These are phyloP conservation scores for Diaporthe destruens DNA, from an alignment of 2,329 filamentous ascomycete species.

Conservation along the genomic window DNA sequence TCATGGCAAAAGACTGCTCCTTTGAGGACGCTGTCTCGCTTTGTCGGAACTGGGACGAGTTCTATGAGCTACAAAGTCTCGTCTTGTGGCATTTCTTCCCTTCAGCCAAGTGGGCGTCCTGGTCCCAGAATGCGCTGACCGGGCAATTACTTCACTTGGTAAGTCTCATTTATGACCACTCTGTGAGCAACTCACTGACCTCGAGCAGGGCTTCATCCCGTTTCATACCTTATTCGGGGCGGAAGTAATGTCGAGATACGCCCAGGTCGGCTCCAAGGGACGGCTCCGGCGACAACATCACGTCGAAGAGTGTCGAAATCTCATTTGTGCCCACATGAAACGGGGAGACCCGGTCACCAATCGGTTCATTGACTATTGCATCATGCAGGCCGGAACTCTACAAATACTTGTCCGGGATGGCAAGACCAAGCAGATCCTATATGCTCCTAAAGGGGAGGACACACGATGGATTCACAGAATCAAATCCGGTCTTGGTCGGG, in stretches of 20 bases:
- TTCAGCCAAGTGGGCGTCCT: constrained; percentile 58
- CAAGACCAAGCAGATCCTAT: constrained; percentile 48
- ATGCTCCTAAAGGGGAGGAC: constrained; percentile 44
- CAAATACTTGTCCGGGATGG: constrained; percentile 49
- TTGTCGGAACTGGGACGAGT: constrained; percentile 64
- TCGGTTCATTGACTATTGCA: constrained; percentile 50
- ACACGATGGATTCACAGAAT: constrained; percentile 47
- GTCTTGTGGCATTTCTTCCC: constrained; percentile 61
- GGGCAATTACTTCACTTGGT: constrained; percentile 57
- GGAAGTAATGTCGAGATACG: constrained; percentile 43
- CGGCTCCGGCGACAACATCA: constrained; percentile 44
- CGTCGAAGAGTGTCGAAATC: constrained; percentile 48
- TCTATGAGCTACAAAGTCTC: constrained; percentile 61
- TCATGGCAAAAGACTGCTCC: constrained; percentile 62
- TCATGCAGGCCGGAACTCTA: constrained; percentile 47
- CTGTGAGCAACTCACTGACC: not conserved
- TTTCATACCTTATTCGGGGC: constrained; percentile 40
- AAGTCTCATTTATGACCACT: constrained; percentile 39
- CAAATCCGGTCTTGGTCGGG: constrained; percentile 29
- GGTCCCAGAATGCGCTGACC: constrained; percentile 53
- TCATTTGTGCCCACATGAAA: constrained; percentile 51
- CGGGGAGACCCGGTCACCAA: constrained; percentile 49
- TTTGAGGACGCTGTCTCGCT: constrained; percentile 59
- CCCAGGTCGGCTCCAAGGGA: constrained; percentile 45
- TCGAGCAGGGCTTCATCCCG: constrained; percentile 11